Percentiles rank a stretch among this genome's conserved stretches.
phyloP scores from a whole-genome alignment of 805 yeast genomes.

The Barnettozyma botsteinii region DNA sequence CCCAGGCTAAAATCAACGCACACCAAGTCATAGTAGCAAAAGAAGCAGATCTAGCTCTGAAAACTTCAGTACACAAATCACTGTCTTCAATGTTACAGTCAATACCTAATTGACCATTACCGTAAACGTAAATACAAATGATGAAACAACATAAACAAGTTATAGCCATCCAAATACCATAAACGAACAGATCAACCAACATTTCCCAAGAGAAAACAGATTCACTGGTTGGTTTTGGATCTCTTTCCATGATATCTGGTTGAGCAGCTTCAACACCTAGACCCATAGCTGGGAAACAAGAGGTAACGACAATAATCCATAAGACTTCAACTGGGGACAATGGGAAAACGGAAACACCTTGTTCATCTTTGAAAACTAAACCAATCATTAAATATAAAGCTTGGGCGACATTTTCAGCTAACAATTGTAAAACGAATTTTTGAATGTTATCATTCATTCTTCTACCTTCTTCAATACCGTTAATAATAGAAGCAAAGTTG shows the following conservation, averaged over 20 bases:
- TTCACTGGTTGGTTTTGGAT: slow-evolving; percentile 52
- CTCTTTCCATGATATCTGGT: slow-evolving; percentile 55
- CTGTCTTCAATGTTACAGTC: slow-evolving; percentile 52
- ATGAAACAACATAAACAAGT: slow-evolving; percentile 64
- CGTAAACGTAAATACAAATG: slow-evolving; percentile 60
- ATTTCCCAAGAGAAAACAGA: slow-evolving; percentile 63
- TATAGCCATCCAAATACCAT: slow-evolving; percentile 70
- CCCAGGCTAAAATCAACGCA: slow-evolving; percentile 78
- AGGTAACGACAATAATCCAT: slow-evolving; percentile 74
- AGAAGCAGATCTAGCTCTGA: slow-evolving; percentile 68
- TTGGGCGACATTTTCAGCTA: slow-evolving; percentile 70
- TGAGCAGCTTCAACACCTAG: slow-evolving; percentile 63
- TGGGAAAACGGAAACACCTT: slow-evolving; percentile 72
- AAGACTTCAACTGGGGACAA: slow-evolving; percentile 74
- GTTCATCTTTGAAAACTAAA: slow-evolving; percentile 58
- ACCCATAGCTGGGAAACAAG: slow-evolving; percentile 84
- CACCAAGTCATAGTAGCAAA: slow-evolving; percentile 80
- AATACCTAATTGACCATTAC: slow-evolving; percentile 58
- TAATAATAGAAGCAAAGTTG: slow-evolving; percentile 72
- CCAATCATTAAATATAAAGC: slow-evolving; percentile 67
- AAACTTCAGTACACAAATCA: slow-evolving; percentile 53
- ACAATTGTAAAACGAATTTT: slow-evolving; percentile 67
- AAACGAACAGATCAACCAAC: slow-evolving; percentile 60
- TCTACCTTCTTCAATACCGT: slow-evolving; percentile 77
- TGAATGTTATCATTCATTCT: slow-evolving; percentile 75